Evolutionary conservation across 2,329 filamentous ascomycete genomes (phyloP).

Genomic region (Aspergillus novoparasiticus): DNA sequence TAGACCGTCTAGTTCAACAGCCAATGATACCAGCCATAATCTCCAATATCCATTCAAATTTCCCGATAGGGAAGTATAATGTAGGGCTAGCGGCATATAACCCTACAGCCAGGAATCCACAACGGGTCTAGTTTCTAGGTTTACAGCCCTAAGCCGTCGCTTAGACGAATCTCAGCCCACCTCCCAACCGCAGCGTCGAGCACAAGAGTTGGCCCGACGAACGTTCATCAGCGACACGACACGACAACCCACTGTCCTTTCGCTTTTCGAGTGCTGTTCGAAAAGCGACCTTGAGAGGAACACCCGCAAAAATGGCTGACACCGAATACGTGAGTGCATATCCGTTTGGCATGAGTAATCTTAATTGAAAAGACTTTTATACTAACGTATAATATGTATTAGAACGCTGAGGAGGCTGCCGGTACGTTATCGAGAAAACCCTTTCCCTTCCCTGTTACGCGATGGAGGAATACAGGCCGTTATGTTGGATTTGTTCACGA

Average conservation of each 20-base stretch:
- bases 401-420: conserved; percentile 98
- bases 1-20: background rate
- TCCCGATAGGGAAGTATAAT: background rate
- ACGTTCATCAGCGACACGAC: conserved; percentile 40
- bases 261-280: conserved; percentile 51
- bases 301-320: conserved; percentile 78
- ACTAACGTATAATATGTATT: conserved; percentile 41
- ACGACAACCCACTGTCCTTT: conserved; percentile 43
- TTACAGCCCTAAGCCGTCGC: conserved; percentile 44
- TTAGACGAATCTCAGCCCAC: conserved; percentile 47
- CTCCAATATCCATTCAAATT: background rate
- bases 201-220: conserved; percentile 30
- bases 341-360: background rate
- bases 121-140: conserved; percentile 40
- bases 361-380: conserved; percentile 15
- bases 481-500: conserved; percentile 8
- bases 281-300: conserved; percentile 48
- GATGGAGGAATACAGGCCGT: conserved; percentile 1
- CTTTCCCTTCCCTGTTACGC: conserved; percentile 18
- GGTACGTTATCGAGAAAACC: conserved; percentile 53
- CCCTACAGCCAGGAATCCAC: conserved; percentile 19
- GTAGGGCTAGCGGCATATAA: conserved; percentile 12
- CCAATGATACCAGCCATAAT: conserved; percentile 1
- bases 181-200: conserved; percentile 32
- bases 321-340: conserved; percentile 74